These are phyloP conservation scores for Colletotrichum graminicola DNA, from an alignment of 2,329 filamentous ascomycete species.

Conservation along the genomic window DNA sequence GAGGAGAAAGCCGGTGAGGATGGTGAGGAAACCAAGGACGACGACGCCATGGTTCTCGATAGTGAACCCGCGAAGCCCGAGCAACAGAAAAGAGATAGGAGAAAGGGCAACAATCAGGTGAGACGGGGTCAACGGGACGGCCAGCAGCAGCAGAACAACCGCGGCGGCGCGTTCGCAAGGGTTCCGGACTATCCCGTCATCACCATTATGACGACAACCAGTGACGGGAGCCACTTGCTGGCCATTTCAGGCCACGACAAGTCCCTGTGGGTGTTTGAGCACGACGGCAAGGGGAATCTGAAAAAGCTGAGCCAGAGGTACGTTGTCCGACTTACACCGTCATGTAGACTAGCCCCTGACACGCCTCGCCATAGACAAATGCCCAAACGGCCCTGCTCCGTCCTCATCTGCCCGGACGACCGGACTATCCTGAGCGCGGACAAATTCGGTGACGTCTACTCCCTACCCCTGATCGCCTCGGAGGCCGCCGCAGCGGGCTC, in stretches of 20 bases:
- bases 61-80: slow-evolving; percentile 44
- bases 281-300: slow-evolving; percentile 72
- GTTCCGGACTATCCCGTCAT: slow-evolving; percentile 72
- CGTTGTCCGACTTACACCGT: slow-evolving; percentile 21
- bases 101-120: slow-evolving; percentile 42
- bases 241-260: slow-evolving; percentile 94
- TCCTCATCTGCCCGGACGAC: slow-evolving; percentile 77
- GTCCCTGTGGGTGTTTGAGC: slow-evolving; percentile 83
- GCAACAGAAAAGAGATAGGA: slow-evolving; percentile 46
- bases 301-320: slow-evolving; percentile 80
- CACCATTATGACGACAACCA: slow-evolving; percentile 74
- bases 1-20: slow-evolving; percentile 51
- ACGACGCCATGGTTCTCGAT: slow-evolving; percentile 41
- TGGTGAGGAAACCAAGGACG: slow-evolving; percentile 41
- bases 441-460: slow-evolving; percentile 97
- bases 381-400: slow-evolving; percentile 88
- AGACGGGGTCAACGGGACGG: slow-evolving; percentile 51
- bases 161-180: slow-evolving; percentile 47
- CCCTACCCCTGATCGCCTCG: slow-evolving; percentile 75
- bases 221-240: slow-evolving; percentile 76
- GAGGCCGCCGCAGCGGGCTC: slow-evolving; percentile 40
- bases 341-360: slow-evolving; percentile 47
- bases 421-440: slow-evolving; percentile 85
- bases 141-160: slow-evolving; percentile 47
- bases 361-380: slow-evolving; percentile 71